Conservation (phyloP, 805 yeast genomes). For the Sugiyamaella lignohabitans region DNA sequence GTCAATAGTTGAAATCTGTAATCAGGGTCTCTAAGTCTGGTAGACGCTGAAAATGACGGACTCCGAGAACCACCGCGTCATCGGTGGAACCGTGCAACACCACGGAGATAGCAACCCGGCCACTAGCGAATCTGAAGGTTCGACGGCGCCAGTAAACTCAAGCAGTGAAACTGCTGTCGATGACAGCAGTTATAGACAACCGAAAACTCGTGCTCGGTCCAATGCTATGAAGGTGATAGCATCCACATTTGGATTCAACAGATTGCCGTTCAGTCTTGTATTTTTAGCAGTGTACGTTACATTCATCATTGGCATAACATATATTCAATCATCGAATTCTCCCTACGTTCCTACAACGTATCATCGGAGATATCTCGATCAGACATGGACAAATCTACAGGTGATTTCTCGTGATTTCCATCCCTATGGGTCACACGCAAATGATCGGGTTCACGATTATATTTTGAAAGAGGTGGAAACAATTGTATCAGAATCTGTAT, state of each 20-base stretch:
- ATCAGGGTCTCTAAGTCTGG: no score
- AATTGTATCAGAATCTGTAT: slow-evolving; percentile 29
- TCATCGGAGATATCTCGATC: slow-evolving; percentile 10
- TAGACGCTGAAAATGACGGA: no score
- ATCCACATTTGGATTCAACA: slow-evolving; percentile 21
- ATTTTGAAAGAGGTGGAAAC: slow-evolving; percentile 40
- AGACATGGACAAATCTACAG: slow-evolving; percentile 69
- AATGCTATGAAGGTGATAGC: slow-evolving; percentile 7
- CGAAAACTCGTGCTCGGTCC: not conserved
- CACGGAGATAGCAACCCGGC: not conserved
- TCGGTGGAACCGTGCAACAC: not conserved
- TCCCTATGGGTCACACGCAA: slow-evolving; percentile 72
- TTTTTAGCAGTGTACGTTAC: slow-evolving; percentile 13
- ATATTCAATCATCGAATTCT: slow-evolving; percentile 6
- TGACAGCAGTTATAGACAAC: not conserved
- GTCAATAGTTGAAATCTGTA: no score
- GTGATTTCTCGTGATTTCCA: slow-evolving; percentile 59
- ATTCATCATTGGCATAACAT: slow-evolving; percentile 4
- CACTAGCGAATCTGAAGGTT: not conserved
- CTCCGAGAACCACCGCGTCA: not conserved
- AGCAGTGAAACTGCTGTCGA: not conserved
- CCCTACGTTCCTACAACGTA: slow-evolving; percentile 8
- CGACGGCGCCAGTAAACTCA: not conserved
- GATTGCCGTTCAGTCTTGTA: slow-evolving; percentile 20
- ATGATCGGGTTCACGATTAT: slow-evolving; percentile 70